Percentiles rank a stretch among this genome's conserved stretches.
These are phyloP conservation scores for Fusarium graminum DNA, from an alignment of 2,329 filamentous ascomycete genomes.

Conservation along the genomic window DNA sequence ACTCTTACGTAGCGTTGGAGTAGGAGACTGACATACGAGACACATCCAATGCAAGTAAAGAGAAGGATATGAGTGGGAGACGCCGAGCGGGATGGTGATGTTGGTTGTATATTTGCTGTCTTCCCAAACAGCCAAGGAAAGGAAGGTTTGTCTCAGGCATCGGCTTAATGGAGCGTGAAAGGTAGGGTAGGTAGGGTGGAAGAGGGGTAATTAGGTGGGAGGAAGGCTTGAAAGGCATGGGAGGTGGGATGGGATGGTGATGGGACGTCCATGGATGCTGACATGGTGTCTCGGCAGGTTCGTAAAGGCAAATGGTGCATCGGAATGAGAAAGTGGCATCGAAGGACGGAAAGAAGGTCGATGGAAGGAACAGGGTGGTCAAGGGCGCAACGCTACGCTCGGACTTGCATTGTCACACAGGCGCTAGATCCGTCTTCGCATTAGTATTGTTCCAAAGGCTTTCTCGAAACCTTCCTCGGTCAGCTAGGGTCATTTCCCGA, in stretches of 20 bases:
- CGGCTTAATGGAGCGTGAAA: neutral
- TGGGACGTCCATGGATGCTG: constrained; percentile 1
- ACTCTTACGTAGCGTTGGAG: constrained; percentile 20
- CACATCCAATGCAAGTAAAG: constrained; percentile 2
- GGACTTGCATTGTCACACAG: constrained; percentile 33
- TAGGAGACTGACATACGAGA: constrained; percentile 16
- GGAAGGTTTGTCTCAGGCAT: constrained; percentile 17
- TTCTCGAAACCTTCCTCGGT: constrained; percentile 55
- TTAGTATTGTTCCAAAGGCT: constrained; percentile 48
- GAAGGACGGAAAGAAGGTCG: constrained; percentile 39
- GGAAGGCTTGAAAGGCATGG: constrained; percentile 30
- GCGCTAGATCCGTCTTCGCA: constrained; percentile 38
- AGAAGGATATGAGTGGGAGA: constrained; percentile 6
- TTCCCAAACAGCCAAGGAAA: constrained; percentile 6
- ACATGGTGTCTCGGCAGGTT: neutral
- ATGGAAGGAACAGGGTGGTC: constrained; percentile 35
- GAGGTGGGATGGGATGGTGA: constrained; percentile 25
- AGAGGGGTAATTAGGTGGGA: constrained; percentile 6
- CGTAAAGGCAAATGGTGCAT: constrained; percentile 13
- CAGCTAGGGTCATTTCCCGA: constrained; percentile 52
- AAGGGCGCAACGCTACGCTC: constrained; percentile 42
- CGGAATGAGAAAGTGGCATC: constrained; percentile 36
- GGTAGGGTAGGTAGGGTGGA: neutral
- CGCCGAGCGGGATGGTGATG: constrained; percentile 15
- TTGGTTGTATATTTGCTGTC: neutral